phyloP scores from a whole-genome alignment of 169 alveolate genomes.

The Cryptosporidium muris region DNA sequence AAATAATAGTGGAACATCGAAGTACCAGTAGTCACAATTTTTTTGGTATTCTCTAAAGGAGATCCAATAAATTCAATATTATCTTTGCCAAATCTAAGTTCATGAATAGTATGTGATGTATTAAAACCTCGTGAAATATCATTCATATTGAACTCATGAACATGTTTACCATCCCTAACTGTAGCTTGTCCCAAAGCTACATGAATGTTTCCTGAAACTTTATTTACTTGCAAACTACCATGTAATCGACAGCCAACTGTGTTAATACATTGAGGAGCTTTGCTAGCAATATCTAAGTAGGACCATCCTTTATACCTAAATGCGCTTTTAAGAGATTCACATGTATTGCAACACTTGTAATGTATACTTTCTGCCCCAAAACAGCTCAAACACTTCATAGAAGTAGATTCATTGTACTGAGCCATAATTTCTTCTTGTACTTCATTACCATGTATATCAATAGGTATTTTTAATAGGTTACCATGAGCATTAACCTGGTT shows the following conservation, averaged over 20 bases:
- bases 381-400: conserved; percentile 37
- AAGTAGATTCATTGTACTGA: conserved; percentile 11
- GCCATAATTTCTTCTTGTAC: not conserved
- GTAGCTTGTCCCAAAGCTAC: conserved; percentile 71
- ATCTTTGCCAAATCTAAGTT: conserved; percentile 57
- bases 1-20: conserved; percentile 68
- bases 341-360: conserved; percentile 58
- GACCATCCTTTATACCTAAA: conserved; percentile 64
- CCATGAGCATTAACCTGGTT: conserved; percentile 57
- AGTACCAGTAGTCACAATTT: conserved; percentile 44
- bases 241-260: conserved; percentile 52
- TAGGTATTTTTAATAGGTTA: conserved; percentile 27
- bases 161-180: conserved; percentile 69
- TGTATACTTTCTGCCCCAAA: conserved; percentile 59
- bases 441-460: conserved; percentile 40
- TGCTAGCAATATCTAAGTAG: conserved; percentile 51
- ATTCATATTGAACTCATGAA: conserved; percentile 71
- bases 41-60: conserved; percentile 57
- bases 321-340: conserved; percentile 47
- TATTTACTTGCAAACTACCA: conserved; percentile 66
- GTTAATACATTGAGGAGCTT: conserved; percentile 70
- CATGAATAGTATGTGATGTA: conserved; percentile 63
- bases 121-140: conserved; percentile 70
- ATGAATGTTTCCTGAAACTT: conserved; percentile 70
- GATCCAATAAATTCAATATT: conserved; percentile 33